phyloP scores from a whole-genome alignment of 805 yeast species.

The Teunomyces atbi region DNA sequence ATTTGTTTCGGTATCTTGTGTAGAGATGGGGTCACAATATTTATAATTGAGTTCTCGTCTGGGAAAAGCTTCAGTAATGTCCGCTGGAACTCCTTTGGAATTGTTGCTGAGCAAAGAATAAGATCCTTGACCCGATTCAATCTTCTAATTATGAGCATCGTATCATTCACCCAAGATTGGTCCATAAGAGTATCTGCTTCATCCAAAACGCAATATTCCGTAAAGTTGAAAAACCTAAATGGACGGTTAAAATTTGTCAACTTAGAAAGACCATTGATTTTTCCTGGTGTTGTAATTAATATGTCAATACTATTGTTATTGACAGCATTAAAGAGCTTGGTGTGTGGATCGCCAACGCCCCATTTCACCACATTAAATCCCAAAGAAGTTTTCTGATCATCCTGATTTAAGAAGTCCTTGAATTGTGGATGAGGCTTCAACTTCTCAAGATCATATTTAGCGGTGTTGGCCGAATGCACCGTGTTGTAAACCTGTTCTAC shows the following conservation, averaged over 20 bases:
- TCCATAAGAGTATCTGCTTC: slow-evolving; percentile 95
- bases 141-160: slow-evolving; percentile 55
- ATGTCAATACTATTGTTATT: slow-evolving; percentile 61
- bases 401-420: slow-evolving; percentile 20
- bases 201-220: slow-evolving; percentile 70
- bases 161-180: slow-evolving; percentile 67
- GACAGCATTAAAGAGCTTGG: slow-evolving; percentile 46
- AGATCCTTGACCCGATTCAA: slow-evolving; percentile 55
- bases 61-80: slow-evolving; percentile 64
- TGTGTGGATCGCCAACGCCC: slow-evolving; percentile 59
- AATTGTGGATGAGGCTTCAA: slow-evolving; percentile 18
- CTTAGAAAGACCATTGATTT: slow-evolving; percentile 46
- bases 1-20: slow-evolving; percentile 82
- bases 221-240: slow-evolving; percentile 40
- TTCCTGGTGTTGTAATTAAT: slow-evolving; percentile 82
- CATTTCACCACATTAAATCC: slow-evolving; percentile 53
- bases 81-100: slow-evolving; percentile 72
- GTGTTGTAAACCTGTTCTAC: slow-evolving; percentile 72
- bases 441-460: slow-evolving; percentile 21
- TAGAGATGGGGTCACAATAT: slow-evolving; percentile 75
- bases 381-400: slow-evolving; percentile 27
- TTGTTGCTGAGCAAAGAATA: slow-evolving; percentile 85
- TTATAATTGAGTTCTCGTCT: slow-evolving; percentile 42
- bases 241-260: slow-evolving; percentile 30
- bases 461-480: slow-evolving; percentile 28